Conservation (phyloP, 2,329 filamentous ascomycete genomes). For the Sporothrix pseudoabietina region DNA sequence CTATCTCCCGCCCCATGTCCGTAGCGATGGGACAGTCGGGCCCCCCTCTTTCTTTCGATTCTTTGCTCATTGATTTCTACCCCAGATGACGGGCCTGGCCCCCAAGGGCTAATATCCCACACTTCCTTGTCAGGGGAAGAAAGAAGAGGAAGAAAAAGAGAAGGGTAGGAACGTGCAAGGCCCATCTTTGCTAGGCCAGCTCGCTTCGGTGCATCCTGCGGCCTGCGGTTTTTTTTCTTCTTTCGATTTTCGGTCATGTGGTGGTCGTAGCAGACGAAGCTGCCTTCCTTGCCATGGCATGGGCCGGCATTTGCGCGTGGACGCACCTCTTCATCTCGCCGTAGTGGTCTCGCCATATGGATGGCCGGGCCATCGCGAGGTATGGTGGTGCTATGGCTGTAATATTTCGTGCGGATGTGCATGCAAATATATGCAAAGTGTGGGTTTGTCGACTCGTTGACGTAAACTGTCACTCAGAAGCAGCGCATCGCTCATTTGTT, state of each 20-base stretch:
- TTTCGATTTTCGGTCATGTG: neutral
- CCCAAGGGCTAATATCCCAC: neutral
- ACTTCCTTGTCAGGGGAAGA: neutral
- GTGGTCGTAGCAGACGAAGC: neutral
- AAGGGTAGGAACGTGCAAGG: neutral
- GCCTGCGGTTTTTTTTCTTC: neutral
- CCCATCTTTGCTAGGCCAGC: neutral
- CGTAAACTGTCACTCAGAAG: neutral
- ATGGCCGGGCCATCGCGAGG: slow-evolving; percentile 21
- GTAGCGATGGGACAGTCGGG: neutral
- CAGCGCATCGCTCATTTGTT: slow-evolving; percentile 33
- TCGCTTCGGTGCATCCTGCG: neutral
- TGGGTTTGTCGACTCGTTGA: neutral
- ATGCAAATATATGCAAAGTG: neutral
- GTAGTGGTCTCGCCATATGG: slow-evolving; percentile 16
- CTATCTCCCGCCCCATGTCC: neutral
- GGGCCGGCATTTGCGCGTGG: neutral
- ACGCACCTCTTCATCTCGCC: neutral
- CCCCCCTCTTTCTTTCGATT: neutral
- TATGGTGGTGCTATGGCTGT: neutral
- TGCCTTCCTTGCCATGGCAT: slow-evolving; percentile 8
- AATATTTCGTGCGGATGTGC: neutral
- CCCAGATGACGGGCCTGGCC: slow-evolving; percentile 10
- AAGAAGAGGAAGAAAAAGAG: neutral
- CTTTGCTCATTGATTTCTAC: neutral